phyloP scores from a whole-genome alignment of 1,284 basidiomycete genomes.

The Cryptococcus floricola region DNA sequence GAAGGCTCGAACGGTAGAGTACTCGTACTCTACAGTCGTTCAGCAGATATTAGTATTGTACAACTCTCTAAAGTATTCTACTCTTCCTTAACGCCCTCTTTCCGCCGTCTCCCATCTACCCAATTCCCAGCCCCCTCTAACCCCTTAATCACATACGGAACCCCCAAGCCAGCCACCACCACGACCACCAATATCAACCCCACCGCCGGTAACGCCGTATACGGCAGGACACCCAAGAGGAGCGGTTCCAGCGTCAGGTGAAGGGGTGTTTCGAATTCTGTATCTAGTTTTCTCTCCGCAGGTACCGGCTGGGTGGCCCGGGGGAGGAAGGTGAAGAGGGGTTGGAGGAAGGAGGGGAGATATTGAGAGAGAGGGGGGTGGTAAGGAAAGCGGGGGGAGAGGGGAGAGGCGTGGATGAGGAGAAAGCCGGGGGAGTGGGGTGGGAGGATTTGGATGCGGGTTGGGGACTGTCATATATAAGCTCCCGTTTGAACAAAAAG shows the following conservation, averaged over 20 bases:
- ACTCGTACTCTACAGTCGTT: too few relatives aligned
- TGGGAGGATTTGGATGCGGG: constrained; percentile 13
- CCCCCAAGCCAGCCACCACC: constrained; percentile 3
- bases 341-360: not conserved
- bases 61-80: too few relatives aligned
- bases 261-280: constrained; percentile 11
- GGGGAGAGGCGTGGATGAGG: constrained; percentile 11
- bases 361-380: constrained; percentile 1
- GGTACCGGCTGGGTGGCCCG: too few relatives aligned
- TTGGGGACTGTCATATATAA: constrained; percentile 18
- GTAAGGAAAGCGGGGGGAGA: constrained; percentile 26
- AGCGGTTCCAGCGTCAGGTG: constrained; percentile 36
- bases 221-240: constrained; percentile 29
- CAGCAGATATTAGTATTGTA: too few relatives aligned
- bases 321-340: not conserved
- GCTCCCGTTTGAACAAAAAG: not conserved
- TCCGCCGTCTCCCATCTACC: not conserved
- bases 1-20: too few relatives aligned
- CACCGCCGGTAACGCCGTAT: constrained; percentile 26
- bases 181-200: constrained; percentile 17
- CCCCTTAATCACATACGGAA: constrained; percentile 16
- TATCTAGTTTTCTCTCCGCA: not conserved
- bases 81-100: not conserved
- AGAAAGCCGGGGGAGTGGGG: constrained; percentile 5
- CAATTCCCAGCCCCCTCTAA: constrained; percentile 9